Base-by-base conservation (phyloP, 2,329 filamentous ascomycete species). In the Aspergillus transmontanensis region DNA sequence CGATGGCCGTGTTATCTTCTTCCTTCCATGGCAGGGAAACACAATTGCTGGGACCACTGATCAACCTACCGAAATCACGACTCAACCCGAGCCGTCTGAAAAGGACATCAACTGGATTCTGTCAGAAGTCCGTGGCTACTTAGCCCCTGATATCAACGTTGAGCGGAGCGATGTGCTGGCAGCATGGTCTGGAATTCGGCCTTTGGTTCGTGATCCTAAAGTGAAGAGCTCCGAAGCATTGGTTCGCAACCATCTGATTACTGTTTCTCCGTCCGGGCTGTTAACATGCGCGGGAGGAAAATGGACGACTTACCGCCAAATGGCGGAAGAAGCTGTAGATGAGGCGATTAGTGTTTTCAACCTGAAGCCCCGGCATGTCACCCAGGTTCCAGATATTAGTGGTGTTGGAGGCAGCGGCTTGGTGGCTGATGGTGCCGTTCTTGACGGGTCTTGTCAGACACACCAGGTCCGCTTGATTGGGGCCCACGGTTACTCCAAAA, bases 251-350 rank as follows among this genome's bases (percentile, higher is more conserved):
- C 93, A 96, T 76, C 84, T 96, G 50, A 87, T 96, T 69, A 90
- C 92, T 64, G 85, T 92, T 57, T 94, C 92, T n/a, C 78, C 85
- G 2, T 92, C 91, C 7, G 93, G 93, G 12, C 85, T 96, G 23
- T 81, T 96, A 68, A 96, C 93, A 39, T 94, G 92, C 73, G 92
- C 92, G 32, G 93, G 93, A 69, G 93, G 93, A 55, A 96, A 96
- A 80, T 96, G 93, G 93, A 96, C 93, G 3, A 96, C 93, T 1
- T 96, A 96, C 80, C 89, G 93, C 61, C 91, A 96, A 78, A 96
- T 96, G 93, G 91, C 92, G 26, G 92, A 96, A 79, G 92, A 96
- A 75, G 91, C 90, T 51, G 92, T 96, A 50, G 92, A 96, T 72
- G 89, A 91, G 72, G 91, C 92, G 11, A 85, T 95, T 75, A 82